Evolutionary conservation across 2,329 filamentous ascomycete species (phyloP), one percentile per base, ranked within the genome.

Genomic region (Stagonosporopsis cucurbitacearum): DNA sequence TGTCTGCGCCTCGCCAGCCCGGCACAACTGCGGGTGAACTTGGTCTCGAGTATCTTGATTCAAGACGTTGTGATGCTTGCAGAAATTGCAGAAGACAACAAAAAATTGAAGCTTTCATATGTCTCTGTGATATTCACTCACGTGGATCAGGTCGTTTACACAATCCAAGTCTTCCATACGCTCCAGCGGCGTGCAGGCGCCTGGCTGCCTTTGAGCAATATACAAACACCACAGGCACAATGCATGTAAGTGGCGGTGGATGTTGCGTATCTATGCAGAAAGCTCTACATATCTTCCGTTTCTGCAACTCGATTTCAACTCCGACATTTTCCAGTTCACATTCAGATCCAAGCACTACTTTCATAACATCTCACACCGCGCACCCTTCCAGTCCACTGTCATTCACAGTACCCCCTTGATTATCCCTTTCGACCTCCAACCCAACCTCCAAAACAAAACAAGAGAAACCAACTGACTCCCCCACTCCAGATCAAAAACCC

Each of bases 401-500:
- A 22, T 15, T 23, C 13, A 17, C n/a, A 32, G 5, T 26, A 28
- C n/a, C 17, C n/a, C 8, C 4, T 32, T 9, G 25, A 26, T 4
- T 26, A 9, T 9, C 4, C 25, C 25, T 22, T 8, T 22, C 17
- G 19, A 17, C 13, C 30, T n/a, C 4, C 9, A 15, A 44, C 13
- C 6, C 4, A 8, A 6, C 43, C 33, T 26, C 15, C 8, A 6
- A 1, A 33, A 19, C 20, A 4, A 15, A 6, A 9, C 17, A 13
- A 25, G 2, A 28, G 2, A 26, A 28, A 32, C 30, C 19, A 6
- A 33, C 42, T 43, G 15, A 41, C 30, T 7, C 25, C 19, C n/a
- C 2, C 50, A 90, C 19, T 11, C 2, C 50, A 90, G 82, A 84
- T 92, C 68, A 77, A 91, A 65, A 88, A 89, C 68, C 80, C 88